These are phyloP conservation scores for Dentiscutata heterogama DNA, from an alignment of 371 early-diverging fungal genomes.

Conservation along the genomic window DNA sequence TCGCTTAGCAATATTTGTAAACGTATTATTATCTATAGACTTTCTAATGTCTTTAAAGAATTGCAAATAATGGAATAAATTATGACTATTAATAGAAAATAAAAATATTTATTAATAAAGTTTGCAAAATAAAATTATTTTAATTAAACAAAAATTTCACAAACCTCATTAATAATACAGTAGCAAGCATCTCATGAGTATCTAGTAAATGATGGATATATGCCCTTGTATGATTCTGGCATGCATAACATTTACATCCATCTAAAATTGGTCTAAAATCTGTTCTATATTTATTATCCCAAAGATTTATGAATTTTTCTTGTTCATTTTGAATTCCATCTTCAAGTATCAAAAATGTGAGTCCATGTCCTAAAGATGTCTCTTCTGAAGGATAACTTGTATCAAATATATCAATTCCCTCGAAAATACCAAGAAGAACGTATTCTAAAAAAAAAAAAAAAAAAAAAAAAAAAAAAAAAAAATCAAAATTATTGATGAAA, in stretches of 20 bases:
- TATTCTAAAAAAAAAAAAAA: conserved; percentile 56
- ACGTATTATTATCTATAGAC: background rate
- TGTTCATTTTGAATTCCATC: conserved; percentile 24
- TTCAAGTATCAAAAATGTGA: conserved; percentile 56
- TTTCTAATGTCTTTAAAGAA: conserved; percentile 38
- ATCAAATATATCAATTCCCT: conserved; percentile 82
- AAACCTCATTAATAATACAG: conserved; percentile 75
- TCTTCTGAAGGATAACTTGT: conserved; percentile 63
- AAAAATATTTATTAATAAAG: background rate
- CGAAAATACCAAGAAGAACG: conserved; percentile 66
- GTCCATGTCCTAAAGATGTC: conserved; percentile 68
- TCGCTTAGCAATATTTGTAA: background rate
- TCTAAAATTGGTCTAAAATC: conserved; percentile 70
- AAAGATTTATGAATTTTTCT: conserved; percentile 58
- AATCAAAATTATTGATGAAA: background rate
- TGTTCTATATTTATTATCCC: conserved; percentile 61
- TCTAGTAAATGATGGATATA: conserved; percentile 82
- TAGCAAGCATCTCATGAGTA: conserved; percentile 84
- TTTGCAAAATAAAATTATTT: background rate
- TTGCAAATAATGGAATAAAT: conserved; percentile 27
- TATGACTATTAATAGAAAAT: conserved; percentile 24
- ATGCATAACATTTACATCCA: conserved; percentile 74
- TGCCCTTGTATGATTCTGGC: conserved; percentile 75
- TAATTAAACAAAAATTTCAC: background rate
- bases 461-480: conserved; percentile 14